A percentile compares a stretch with the other conserved stretches of the same genome.
Conservation (phyloP, 2,329 filamentous ascomycete species). For the Sclerotinia borealis region DNA sequence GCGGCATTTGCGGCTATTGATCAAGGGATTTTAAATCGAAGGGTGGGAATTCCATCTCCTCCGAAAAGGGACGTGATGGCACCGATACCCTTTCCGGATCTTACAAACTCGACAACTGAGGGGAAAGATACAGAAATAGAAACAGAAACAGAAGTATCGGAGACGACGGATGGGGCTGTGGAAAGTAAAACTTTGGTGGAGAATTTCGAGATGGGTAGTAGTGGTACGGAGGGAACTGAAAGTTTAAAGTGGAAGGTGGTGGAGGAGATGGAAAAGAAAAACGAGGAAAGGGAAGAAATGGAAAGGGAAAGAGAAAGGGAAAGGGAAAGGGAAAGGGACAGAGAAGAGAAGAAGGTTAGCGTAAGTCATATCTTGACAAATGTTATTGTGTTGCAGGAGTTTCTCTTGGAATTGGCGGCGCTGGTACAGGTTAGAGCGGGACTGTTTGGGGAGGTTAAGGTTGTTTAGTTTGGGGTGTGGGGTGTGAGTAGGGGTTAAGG, state of each 20-base stretch:
- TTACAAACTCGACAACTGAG: slow-evolving; percentile 35
- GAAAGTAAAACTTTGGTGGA: slow-evolving; percentile 1
- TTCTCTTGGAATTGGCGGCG: slow-evolving; percentile 69
- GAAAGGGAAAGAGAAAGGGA: slow-evolving; percentile 5
- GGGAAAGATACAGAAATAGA: slow-evolving; percentile 19
- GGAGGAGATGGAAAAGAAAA: neutral
- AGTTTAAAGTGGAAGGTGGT: slow-evolving; percentile 6
- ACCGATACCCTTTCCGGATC: slow-evolving; percentile 41
- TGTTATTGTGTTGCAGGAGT: slow-evolving; percentile 71
- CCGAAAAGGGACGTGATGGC: slow-evolving; percentile 33
- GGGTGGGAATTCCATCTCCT: slow-evolving; percentile 42
- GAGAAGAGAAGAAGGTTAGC: slow-evolving; percentile 43
- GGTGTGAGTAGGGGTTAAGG: neutral
- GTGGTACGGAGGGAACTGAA: neutral
- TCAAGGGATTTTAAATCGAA: slow-evolving; percentile 52
- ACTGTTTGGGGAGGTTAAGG: slow-evolving; percentile 70
- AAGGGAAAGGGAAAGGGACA: slow-evolving; percentile 15
- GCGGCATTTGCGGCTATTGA: slow-evolving; percentile 59
- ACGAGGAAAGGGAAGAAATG: slow-evolving; percentile 9
- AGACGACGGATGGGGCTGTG: neutral
- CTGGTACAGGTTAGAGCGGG: slow-evolving; percentile 69
- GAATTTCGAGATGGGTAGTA: neutral
- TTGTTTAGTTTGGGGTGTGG: slow-evolving; percentile 33
- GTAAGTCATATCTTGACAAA: slow-evolving; percentile 77
- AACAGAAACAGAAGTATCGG: neutral